phyloP scores from a whole-genome alignment of 257 asterid species.

The Solanum infundibuliforme region DNA sequence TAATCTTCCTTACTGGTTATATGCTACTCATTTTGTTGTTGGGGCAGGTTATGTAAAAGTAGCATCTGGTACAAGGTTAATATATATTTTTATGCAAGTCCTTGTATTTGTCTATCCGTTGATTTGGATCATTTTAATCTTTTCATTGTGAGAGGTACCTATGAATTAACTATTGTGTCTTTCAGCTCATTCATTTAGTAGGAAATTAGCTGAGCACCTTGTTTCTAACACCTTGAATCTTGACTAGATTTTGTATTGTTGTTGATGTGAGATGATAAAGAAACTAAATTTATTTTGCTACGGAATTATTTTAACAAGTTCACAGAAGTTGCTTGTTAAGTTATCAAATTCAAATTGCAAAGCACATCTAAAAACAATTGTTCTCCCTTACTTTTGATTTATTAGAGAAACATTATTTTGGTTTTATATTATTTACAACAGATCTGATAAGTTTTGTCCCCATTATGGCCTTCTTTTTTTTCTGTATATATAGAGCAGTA shows the following conservation, averaged over 20 bases:
- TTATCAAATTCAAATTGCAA: neutral
- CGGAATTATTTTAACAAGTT: neutral
- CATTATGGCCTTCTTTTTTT: neutral
- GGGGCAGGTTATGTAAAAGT: neutral
- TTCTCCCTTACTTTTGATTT: neutral
- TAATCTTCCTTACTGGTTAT: constrained; percentile 13
- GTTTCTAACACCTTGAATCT: neutral
- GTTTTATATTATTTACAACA: neutral
- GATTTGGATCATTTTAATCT: neutral
- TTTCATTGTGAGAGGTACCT: neutral
- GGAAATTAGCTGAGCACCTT: neutral
- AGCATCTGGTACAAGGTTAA: neutral
- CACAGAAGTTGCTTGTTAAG: neutral
- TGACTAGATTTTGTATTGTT: neutral
- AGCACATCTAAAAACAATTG: neutral
- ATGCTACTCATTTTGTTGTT: neutral
- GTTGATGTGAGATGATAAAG: neutral
- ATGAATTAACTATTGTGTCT: neutral
- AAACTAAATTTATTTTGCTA: neutral
- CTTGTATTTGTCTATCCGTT: neutral
- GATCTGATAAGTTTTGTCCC: neutral
- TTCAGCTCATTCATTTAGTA: neutral
- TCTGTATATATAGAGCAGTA: neutral
- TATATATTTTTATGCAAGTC: neutral
- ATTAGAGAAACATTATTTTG: neutral